Percentiles rank a stretch among this genome's conserved stretches.
phyloP scores from a whole-genome alignment of 2,329 filamentous ascomycete genomes.

The Penicillium corylophilum region DNA sequence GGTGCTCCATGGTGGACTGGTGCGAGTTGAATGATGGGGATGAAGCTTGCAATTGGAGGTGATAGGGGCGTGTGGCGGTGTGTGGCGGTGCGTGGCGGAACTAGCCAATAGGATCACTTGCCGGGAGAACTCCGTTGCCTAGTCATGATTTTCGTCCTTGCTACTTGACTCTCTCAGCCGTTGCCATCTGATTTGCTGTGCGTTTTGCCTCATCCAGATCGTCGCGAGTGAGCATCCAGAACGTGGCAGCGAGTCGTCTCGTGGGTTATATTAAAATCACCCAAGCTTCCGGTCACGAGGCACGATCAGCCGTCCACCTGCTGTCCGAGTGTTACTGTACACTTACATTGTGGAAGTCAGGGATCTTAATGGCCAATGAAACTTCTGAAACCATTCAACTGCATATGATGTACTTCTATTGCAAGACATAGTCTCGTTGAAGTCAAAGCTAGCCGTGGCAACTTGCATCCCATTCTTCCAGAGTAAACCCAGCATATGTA shows the following conservation, averaged over 20 bases:
- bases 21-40: constrained; percentile 8
- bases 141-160: not conserved
- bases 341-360: no score
- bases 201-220: not conserved
- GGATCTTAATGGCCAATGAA: not conserved
- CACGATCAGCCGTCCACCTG: not conserved
- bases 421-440: not conserved
- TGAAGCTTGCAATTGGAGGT: constrained; percentile 11
- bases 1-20: constrained; percentile 42
- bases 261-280: constrained; percentile 1
- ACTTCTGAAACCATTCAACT: not conserved
- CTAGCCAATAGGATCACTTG: constrained; percentile 6
- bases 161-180: not conserved
- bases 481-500: no score
- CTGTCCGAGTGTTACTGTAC: not conserved
- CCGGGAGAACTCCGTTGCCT: constrained; percentile 1
- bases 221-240: not conserved
- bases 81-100: constrained; percentile 29
- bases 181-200: constrained; percentile 1
- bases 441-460: not conserved
- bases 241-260: constrained; percentile 3
- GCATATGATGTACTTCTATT: not conserved
- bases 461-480: no score
- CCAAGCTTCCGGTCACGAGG: constrained; percentile 1
- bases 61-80: constrained; percentile 32